Base-by-base conservation (phyloP, 371 early-diverging fungal species). In the Rhizopus sp. region DNA sequence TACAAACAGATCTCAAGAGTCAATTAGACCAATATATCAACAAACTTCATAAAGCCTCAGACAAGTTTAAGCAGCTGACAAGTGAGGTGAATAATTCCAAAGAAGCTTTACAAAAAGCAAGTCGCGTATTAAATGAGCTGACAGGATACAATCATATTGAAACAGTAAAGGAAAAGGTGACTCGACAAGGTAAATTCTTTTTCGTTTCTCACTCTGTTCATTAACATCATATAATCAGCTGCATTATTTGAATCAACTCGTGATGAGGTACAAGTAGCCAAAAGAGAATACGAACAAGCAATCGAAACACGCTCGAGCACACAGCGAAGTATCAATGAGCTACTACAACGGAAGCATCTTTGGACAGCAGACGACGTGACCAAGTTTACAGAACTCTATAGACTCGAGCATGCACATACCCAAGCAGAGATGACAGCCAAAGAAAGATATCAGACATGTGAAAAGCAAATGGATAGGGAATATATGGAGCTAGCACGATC, bases 311-410 rank as follows among this genome's bases (percentile, higher is more conserved):
- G 95, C 7, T 78, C 91, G 0, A 66, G 66, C 12, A 85, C 85
- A n/a, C 97, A 97, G 69, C 80, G 89, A 29, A 94, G 91, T 58
- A 89, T 96, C 65, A 95, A 93, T 57, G 86, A 90, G 17, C 73
- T 97, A 6, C 70, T 94, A 31, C 93, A 94, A 60, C 83, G 96
- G 38, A 95, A 95, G 65, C 90, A 91, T 59, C 56, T 82, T 13
- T 94, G 95, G 95, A 75, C 87, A 9, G 90, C 89, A 29, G 79
- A 87, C 29, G 98, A 97, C 63, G 91, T 96, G 1, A 84, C 84
- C 2, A 82, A 84, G 12, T 94, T 96, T 58, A 95, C 96, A 0
- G 86, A 87, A 30, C 84, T 97, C 32, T 94, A 93, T 66, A 85
- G 91, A 12, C 66, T 84, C 12, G 94, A 95, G 52, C 88, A 93